phyloP scores from a whole-genome alignment of 371 early-diverging fungal species.

The Amoeboaphelidium protococcarum region DNA sequence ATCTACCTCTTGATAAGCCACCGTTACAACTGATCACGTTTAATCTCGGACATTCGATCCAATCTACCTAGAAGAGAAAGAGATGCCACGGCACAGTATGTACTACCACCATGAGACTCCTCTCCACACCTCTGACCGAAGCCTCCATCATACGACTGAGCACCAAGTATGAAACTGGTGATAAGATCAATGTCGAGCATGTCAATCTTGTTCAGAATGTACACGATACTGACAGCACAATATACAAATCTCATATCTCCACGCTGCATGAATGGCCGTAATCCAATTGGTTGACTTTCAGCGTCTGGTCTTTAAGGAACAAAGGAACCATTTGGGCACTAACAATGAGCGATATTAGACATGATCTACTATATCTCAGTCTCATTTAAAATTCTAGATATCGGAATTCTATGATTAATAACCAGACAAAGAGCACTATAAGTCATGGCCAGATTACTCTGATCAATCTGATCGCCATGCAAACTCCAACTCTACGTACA shows the following conservation, averaged over 20 bases:
- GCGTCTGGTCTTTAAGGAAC: too few species aligned
- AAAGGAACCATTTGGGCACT: too few species aligned
- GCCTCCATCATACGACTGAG: conserved; percentile 52
- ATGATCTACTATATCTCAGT: too few species aligned
- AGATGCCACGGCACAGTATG: conserved; percentile 69
- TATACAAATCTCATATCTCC: conserved; percentile 78
- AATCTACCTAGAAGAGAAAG: conserved; percentile 36
- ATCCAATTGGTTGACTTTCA: too few species aligned
- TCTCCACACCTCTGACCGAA: conserved; percentile 43
- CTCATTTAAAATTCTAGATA: too few species aligned
- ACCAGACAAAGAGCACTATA: too few species aligned
- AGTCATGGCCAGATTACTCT: conserved; percentile 69
- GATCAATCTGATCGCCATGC: too few species aligned
- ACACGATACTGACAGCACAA: conserved; percentile 58
- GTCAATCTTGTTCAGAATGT: conserved; percentile 61
- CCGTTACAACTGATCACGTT: conserved; percentile 23
- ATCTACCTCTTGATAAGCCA: conserved; percentile 57
- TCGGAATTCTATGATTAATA: too few species aligned
- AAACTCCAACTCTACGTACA: too few species aligned
- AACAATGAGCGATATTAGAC: too few species aligned
- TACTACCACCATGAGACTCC: conserved; percentile 57
- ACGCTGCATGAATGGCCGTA: too few species aligned
- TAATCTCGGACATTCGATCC: conserved; percentile 2
- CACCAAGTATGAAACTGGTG: conserved; percentile 28
- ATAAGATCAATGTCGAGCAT: conserved; percentile 36